These are phyloP conservation scores for Myriangium duriaei DNA, from an alignment of 2,329 filamentous ascomycete species.

Conservation along the genomic window DNA sequence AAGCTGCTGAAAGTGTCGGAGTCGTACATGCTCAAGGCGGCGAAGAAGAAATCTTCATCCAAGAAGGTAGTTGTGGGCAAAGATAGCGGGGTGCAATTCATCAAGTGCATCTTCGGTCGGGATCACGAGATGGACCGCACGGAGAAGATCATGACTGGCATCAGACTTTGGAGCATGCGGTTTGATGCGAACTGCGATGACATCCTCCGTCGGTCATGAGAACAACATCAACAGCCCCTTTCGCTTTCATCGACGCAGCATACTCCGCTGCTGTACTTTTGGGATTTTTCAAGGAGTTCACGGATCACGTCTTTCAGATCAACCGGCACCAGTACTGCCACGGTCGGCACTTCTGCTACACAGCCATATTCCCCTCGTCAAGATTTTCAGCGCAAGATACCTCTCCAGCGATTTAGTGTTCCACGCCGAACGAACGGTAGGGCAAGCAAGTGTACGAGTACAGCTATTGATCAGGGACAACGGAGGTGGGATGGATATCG, in stretches of 20 bases:
- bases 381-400: conserved; percentile 9
- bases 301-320: no score
- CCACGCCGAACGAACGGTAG: no score
- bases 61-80: conserved; percentile 70
- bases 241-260: no score
- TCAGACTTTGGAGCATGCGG: conserved; percentile 79
- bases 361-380: no score
- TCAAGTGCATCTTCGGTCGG: conserved; percentile 86
- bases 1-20: conserved; percentile 83
- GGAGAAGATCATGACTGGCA: conserved; percentile 81
- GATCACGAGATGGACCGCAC: conserved; percentile 83
- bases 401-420: conserved; percentile 4
- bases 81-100: conserved; percentile 87
- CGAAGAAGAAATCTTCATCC: conserved; percentile 52
- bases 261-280: no score
- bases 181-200: conserved; percentile 95
- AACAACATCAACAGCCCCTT: conserved; percentile 7
- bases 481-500: no score
- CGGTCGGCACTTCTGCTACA: no score
- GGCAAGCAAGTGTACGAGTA: neutral
- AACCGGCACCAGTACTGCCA: no score
- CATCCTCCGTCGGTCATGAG: conserved; percentile 44
- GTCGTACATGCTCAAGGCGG: conserved; percentile 84
- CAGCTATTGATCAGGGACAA: neutral
- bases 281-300: no score